Conservation (phyloP, 73 alveolate genomes). For the Vitrella brassicaformis region DNA sequence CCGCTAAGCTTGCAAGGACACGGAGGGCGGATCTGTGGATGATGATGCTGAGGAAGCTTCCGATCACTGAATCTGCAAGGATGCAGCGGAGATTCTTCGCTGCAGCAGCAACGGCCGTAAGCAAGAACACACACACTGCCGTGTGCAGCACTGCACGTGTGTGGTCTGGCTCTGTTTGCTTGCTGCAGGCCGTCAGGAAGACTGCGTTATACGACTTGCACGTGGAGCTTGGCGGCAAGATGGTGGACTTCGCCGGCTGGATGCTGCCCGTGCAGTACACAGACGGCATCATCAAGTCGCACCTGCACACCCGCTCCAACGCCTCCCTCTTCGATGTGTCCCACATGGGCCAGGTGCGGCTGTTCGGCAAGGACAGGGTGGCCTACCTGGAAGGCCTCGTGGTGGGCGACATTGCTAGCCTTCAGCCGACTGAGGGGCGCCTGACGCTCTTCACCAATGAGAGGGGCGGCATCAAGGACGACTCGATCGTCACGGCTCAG, state of each 20-base stretch:
- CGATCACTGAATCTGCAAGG: too few relatives aligned
- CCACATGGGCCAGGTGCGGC: slow-evolving; percentile 71
- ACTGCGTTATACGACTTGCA: slow-evolving; percentile 49
- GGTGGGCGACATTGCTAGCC: slow-evolving; percentile 50
- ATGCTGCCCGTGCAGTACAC: slow-evolving; percentile 69
- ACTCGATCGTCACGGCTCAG: slow-evolving; percentile 52
- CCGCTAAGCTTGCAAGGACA: too few relatives aligned
- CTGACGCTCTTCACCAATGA: slow-evolving; percentile 57
- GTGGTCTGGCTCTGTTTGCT: too few relatives aligned
- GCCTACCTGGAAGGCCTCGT: slow-evolving; percentile 51
- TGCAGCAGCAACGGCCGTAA: too few relatives aligned
- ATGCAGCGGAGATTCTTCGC: too few relatives aligned
- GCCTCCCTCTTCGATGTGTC: slow-evolving; percentile 71
- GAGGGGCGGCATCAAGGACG: slow-evolving; percentile 72
- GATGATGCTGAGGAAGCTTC: too few relatives aligned
- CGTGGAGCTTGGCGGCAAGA: slow-evolving; percentile 51
- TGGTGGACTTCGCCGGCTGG: slow-evolving; percentile 78
- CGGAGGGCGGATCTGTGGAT: too few relatives aligned
- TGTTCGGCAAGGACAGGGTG: slow-evolving; percentile 57
- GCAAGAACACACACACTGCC: too few relatives aligned
- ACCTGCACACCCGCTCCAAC: slow-evolving; percentile 50
- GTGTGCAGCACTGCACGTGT: too few relatives aligned
- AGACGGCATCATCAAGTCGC: slow-evolving; percentile 63
- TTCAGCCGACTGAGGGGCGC: slow-evolving; percentile 44
- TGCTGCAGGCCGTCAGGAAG: slow-evolving; percentile 21